Percentiles rank a stretch among this genome's conserved stretches.
Conservation (phyloP, 257 asterid species). For the Solanum dulcamara region DNA sequence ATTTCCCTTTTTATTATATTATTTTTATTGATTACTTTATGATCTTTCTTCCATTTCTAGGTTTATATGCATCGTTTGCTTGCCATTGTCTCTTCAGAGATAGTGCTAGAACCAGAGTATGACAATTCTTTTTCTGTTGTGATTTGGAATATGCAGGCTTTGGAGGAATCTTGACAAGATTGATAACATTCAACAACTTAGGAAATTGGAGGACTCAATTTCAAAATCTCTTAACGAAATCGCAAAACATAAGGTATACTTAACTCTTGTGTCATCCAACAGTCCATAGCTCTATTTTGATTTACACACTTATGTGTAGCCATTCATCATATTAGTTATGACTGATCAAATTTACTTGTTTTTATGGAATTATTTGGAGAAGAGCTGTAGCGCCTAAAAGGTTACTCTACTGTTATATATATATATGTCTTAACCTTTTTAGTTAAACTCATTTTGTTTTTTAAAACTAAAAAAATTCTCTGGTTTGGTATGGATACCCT, state of each 20-base stretch:
- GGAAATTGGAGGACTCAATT: not conserved
- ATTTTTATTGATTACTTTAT: not conserved
- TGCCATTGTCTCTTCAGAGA: not conserved
- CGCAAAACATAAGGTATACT: not conserved
- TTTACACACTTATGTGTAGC: not conserved
- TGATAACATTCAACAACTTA: not conserved
- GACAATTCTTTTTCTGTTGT: not conserved
- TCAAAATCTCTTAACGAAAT: not conserved
- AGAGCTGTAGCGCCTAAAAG: not conserved
- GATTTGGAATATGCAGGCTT: not conserved
- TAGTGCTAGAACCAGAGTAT: not conserved
- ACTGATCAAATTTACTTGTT: not conserved
- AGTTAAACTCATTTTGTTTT: not conserved
- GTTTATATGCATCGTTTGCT: not conserved
- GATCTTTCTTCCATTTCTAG: not conserved
- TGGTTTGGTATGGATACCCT: not conserved
- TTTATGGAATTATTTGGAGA: not conserved
- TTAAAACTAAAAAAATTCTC: not conserved
- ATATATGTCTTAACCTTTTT: not conserved
- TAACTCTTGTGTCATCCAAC: not conserved
- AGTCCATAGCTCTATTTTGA: not conserved
- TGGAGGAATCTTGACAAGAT: conserved; percentile 1
- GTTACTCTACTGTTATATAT: not conserved
- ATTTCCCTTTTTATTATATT: not conserved
- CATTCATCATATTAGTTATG: not conserved